Percentiles rank a stretch among this genome's conserved stretches.
Evolutionary conservation across 2,329 filamentous ascomycete genomes (phyloP).

Genomic region (Ceratocystis harringtonii): DNA sequence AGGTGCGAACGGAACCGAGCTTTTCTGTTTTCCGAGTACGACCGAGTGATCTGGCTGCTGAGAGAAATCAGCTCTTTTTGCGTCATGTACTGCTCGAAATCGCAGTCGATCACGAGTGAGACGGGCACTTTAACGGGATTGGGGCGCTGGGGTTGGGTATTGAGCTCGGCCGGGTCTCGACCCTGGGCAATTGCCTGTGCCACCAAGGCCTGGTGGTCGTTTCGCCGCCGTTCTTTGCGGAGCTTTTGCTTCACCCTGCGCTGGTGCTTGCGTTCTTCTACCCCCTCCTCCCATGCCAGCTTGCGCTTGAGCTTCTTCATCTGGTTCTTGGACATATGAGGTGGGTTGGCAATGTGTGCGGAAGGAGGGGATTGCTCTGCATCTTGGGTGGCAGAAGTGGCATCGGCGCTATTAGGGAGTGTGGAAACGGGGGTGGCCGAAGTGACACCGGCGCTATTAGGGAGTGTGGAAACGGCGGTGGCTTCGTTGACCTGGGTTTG

Average conservation of each 20-base stretch:
- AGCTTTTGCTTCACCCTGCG: constrained; percentile 41
- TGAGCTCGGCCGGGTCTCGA: constrained; percentile 27
- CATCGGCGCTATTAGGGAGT: neutral
- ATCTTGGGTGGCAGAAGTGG: neutral
- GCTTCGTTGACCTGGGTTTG: neutral
- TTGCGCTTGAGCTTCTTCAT: constrained; percentile 61
- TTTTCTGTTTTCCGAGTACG: constrained; percentile 74
- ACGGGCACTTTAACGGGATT: constrained; percentile 49
- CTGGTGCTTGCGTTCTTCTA: constrained; percentile 39
- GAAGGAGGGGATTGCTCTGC: neutral
- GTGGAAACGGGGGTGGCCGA: neutral
- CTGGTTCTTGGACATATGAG: constrained; percentile 64
- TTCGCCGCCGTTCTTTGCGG: constrained; percentile 33
- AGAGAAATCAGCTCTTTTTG: constrained; percentile 76
- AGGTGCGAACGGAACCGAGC: constrained; percentile 55
- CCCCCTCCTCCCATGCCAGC: constrained; percentile 61
- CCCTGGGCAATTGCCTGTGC: constrained; percentile 30
- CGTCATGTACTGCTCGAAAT: constrained; percentile 80
- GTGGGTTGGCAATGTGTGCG: constrained; percentile 12
- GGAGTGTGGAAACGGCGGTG: neutral
- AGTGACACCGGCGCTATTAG: neutral
- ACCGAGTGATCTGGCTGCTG: constrained; percentile 67
- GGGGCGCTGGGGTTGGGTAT: constrained; percentile 24
- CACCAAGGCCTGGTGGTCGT: constrained; percentile 35
- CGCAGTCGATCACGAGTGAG: constrained; percentile 75